phyloP scores from a whole-genome alignment of 108 stramenopile genomes.

The Conticribra weissflogii region DNA sequence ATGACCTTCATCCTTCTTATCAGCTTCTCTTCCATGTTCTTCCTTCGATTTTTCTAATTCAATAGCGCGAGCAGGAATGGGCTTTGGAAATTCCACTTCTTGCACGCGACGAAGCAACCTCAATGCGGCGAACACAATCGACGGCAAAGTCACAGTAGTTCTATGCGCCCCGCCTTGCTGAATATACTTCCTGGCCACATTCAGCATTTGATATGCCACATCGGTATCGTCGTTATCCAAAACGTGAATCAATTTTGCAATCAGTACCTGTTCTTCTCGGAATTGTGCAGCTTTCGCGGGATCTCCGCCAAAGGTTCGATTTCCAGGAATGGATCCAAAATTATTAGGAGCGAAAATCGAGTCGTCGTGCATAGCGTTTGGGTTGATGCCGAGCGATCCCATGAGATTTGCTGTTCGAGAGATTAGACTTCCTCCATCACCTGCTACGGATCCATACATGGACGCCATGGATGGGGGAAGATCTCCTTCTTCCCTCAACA shows the following conservation, averaged over 20 bases:
- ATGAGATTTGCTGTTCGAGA: conserved; percentile 71
- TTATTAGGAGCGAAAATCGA: conserved; percentile 14
- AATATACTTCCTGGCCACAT: conserved; percentile 73
- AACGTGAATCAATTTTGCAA: conserved; percentile 92
- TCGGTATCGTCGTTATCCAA: conserved; percentile 88
- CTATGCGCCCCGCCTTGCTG: conserved; percentile 65
- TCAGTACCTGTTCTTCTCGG: conserved; percentile 77
- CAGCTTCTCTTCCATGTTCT: conserved; percentile 3
- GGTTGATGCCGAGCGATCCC: conserved; percentile 67
- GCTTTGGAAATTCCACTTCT: conserved; percentile 43
- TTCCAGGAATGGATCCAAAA: conserved; percentile 1
- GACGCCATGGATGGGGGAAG: conserved; percentile 16
- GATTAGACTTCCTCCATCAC: conserved; percentile 38
- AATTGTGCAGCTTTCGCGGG: conserved; percentile 43
- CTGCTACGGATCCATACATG: conserved; percentile 24
- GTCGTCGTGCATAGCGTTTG: conserved; percentile 14
- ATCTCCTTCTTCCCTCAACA: conserved; percentile 73
- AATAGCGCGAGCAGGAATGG: neutral
- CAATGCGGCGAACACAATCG: conserved; percentile 87
- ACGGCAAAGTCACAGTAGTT: conserved; percentile 73
- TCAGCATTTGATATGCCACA: conserved; percentile 80
- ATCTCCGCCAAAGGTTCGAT: conserved; percentile 18
- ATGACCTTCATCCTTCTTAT: conserved; percentile 10
- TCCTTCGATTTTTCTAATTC: neutral
- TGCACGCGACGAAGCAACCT: conserved; percentile 74